Percentiles rank a stretch among this genome's conserved stretches.
Conservation (phyloP, 306 rosid genomes). For the barrel medic (Medicago truncatula) region DNA sequence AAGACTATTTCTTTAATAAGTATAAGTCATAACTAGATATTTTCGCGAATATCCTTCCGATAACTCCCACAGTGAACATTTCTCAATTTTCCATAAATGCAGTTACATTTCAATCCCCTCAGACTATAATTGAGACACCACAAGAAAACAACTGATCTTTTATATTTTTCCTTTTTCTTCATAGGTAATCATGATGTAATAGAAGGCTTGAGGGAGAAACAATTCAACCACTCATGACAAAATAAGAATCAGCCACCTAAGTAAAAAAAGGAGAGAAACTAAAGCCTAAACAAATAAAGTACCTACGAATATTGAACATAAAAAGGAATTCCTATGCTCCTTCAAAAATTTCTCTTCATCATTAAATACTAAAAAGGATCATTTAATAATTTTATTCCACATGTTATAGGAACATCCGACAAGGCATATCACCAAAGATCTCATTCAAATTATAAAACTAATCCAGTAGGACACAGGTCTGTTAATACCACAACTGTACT, state of each 20-base stretch:
- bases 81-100: conserved; percentile 19
- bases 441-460: conserved; percentile 23
- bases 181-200: no score
- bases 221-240: no score
- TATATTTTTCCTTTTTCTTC: no score
- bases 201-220: no score
- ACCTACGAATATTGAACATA: conserved; percentile 13
- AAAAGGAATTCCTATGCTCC: conserved; percentile 15
- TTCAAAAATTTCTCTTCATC: conserved; percentile 3
- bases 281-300: background rate
- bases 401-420: conserved; percentile 6
- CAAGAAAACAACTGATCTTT: no score
- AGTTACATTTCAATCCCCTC: no score
- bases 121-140: no score
- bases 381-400: background rate
- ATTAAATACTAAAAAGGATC: background rate
- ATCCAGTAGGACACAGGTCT: background rate
- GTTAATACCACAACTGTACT: background rate
- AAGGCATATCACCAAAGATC: conserved; percentile 15
- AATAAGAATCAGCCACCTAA: no score
- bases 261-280: background rate
- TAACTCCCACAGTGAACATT: conserved; percentile 10
- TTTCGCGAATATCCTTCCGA: conserved; percentile 6
- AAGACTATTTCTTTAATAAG: no score
- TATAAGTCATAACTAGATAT: conserved; percentile 3